Base-by-base conservation (phyloP, 2,329 filamentous ascomycete genomes). In the Aspergillus transmontanensis region DNA sequence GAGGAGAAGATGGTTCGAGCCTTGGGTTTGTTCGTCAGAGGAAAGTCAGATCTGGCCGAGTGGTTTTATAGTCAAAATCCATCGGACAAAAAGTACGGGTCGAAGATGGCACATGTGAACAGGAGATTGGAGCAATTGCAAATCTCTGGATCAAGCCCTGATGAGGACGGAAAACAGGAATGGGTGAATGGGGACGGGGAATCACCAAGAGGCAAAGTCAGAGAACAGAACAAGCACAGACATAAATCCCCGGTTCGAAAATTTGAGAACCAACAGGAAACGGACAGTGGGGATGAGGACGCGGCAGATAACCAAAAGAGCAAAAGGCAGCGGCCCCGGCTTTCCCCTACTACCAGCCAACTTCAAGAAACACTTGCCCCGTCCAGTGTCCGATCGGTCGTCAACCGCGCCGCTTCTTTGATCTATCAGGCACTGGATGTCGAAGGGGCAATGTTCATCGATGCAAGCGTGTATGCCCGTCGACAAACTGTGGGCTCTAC, bases 1-100 rank as follows among this genome's bases (percentile, higher is more conserved):
- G 69, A 69, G 12, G 65, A 68, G 46, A 68, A 66, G 43, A 71
- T 71, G 69, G 66, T 71, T 4, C 59, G 65, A 1, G 69, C 64
- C 5, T 50, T 71, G 6, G 69, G 67, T 0, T 23, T 69, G n/a
- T 71, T 71, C 6, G 64, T 71, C 10, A 65, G 64, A 16, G 69
- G 69, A 2, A 68, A 69, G 32, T 67, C 67, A 5, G 63, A 66
- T 26, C 64, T 70, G 1, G 61, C 43, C 16, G 66, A 69, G 26
- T 67, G 67, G 46, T 64, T 69, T n/a, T 34, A 68, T 21, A 65
- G 61, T 10, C 46, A 26, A 28, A 26, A 30, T 30, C 3, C 46
- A 2, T 7, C 46, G 12, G 46, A 50, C 6, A 50, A 30, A 9
- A 50, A 50, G 10, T 50, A 28, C 14, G 46, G 46, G 3, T 26